phyloP scores from a whole-genome alignment of 805 yeast species.

The Kodamaea nitidulidarum region DNA sequence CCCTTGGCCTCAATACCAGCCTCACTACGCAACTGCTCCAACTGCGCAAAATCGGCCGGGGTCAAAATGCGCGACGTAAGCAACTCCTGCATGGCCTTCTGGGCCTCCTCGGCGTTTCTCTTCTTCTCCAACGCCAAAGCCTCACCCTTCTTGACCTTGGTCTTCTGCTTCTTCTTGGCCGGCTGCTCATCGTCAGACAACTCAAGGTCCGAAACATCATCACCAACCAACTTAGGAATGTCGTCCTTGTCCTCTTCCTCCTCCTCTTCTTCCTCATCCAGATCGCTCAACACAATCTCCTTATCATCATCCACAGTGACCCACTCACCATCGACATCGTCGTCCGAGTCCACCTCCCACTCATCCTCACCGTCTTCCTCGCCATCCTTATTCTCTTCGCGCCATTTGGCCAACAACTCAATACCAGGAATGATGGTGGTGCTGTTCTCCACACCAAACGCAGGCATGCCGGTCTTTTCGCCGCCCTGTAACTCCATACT shows the following conservation, averaged over 20 bases:
- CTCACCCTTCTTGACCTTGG: slow-evolving; percentile 21
- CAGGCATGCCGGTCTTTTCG: slow-evolving; percentile 47
- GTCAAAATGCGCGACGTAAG: slow-evolving; percentile 80
- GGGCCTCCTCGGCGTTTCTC: slow-evolving; percentile 21
- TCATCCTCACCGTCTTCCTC: slow-evolving; percentile 44
- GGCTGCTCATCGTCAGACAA: slow-evolving; percentile 8
- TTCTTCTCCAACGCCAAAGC: slow-evolving; percentile 21
- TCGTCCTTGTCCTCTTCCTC: slow-evolving; percentile 26
- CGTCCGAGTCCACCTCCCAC: slow-evolving; percentile 50
- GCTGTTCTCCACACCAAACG: slow-evolving; percentile 70
- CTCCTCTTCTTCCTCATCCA: slow-evolving; percentile 32
- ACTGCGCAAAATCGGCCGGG: slow-evolving; percentile 96
- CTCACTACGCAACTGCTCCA: slow-evolving; percentile 78
- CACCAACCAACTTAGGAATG: slow-evolving; percentile 7
- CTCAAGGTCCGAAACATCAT: slow-evolving; percentile 4
- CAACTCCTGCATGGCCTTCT: slow-evolving; percentile 44
- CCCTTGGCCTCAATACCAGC: slow-evolving; percentile 85
- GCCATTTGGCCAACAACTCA: slow-evolving; percentile 87
- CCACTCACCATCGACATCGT: slow-evolving; percentile 84
- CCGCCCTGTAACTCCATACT: slow-evolving; percentile 68
- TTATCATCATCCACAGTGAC: slow-evolving; percentile 77
- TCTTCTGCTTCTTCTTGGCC: slow-evolving; percentile 5
- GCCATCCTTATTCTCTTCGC: slow-evolving; percentile 51
- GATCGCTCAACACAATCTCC: slow-evolving; percentile 56
- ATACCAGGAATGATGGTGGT: slow-evolving; percentile 84